Evolutionary conservation across 2,329 filamentous ascomycete species (phyloP).

Genomic region (Colletotrichum filicis): DNA sequence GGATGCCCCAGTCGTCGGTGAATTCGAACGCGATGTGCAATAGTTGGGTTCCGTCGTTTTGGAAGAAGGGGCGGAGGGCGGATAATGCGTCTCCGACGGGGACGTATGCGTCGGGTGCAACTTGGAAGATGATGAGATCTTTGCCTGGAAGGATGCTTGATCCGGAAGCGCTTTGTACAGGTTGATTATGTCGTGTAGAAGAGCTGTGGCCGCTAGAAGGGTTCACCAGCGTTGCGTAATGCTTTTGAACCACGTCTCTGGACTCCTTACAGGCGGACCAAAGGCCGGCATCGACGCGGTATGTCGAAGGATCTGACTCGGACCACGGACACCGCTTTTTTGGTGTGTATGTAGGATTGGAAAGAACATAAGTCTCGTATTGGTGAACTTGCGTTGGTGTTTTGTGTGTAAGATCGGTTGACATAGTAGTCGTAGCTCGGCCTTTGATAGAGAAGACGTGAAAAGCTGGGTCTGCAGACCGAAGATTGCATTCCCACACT

Average conservation of each 20-base stretch:
- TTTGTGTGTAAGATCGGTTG: background rate
- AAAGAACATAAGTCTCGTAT: too few species aligned
- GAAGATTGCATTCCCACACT: background rate
- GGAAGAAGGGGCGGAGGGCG: background rate
- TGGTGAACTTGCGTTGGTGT: background rate
- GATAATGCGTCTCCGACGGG: background rate
- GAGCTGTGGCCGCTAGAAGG: background rate
- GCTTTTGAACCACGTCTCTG: background rate
- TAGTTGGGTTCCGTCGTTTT: background rate
- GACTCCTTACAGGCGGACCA: background rate
- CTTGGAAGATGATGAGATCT: background rate
- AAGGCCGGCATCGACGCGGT: background rate
- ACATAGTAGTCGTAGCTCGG: background rate
- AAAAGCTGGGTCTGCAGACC: background rate
- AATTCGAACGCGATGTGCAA: background rate
- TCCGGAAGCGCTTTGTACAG: background rate
- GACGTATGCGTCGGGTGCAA: background rate
- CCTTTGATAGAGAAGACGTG: background rate
- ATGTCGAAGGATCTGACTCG: background rate
- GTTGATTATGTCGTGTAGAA: too few species aligned
- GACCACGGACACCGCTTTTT: background rate
- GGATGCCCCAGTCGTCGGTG: background rate
- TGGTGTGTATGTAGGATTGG: background rate
- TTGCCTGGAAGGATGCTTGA: background rate
- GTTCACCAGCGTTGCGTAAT: too few species aligned